These are phyloP conservation scores for Epichloe aotearoae DNA, from an alignment of 2,329 filamentous ascomycete species.

Conservation along the genomic window DNA sequence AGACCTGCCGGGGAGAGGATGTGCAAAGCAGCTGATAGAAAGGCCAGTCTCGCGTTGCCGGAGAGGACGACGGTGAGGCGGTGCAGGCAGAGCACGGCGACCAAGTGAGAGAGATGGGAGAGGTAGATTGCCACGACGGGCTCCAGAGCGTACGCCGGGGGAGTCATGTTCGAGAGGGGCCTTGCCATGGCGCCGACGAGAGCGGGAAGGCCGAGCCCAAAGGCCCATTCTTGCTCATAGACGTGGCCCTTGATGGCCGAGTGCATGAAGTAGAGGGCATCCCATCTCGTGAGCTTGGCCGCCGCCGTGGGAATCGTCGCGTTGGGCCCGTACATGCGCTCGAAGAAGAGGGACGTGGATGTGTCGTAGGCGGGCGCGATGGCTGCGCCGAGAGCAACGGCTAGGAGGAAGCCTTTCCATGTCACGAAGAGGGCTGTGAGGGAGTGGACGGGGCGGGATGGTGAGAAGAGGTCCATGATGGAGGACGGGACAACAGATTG, in stretches of 20 bases:
- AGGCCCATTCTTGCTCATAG: conserved; percentile 80
- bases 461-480: conserved; percentile 1
- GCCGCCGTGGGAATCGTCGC: conserved; percentile 32
- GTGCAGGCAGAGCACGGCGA: conserved; percentile 62
- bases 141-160: conserved; percentile 16
- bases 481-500: neutral
- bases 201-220: conserved; percentile 40
- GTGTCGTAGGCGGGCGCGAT: conserved; percentile 62
- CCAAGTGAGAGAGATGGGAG: conserved; percentile 61
- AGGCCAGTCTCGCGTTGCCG: conserved; percentile 39
- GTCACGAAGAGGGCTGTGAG: conserved; percentile 32
- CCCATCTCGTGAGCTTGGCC: conserved; percentile 59
- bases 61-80: conserved; percentile 47
- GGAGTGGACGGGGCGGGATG: neutral
- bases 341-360: conserved; percentile 44
- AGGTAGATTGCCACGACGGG: conserved; percentile 48
- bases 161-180: conserved; percentile 14
- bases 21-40: conserved; percentile 61
- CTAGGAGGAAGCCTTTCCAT: conserved; percentile 58
- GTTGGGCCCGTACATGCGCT: conserved; percentile 18
- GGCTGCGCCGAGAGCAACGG: conserved; percentile 39
- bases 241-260: conserved; percentile 49
- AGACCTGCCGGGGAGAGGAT: conserved; percentile 77
- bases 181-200: conserved; percentile 22
- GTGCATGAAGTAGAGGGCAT: conserved; percentile 64